These are phyloP conservation scores for Scedosporium dehoogii DNA, from an alignment of 2,329 filamentous ascomycete genomes.

Conservation along the genomic window DNA sequence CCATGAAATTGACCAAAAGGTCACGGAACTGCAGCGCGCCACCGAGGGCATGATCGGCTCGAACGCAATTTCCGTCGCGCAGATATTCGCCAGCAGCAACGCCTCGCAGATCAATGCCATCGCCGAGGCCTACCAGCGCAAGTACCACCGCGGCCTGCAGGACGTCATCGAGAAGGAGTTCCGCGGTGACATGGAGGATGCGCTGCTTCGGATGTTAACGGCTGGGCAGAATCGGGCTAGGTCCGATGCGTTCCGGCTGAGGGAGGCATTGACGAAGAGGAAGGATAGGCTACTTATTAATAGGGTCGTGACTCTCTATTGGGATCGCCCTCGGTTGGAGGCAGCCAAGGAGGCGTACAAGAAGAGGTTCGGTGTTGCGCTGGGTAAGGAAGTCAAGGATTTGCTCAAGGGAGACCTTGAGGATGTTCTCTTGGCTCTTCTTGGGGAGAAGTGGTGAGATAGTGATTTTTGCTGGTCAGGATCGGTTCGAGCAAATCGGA, in stretches of 20 bases:
- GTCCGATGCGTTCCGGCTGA: conserved; percentile 16
- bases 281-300: conserved; percentile 23
- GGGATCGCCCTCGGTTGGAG: conserved; percentile 18
- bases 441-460: conserved; percentile 14
- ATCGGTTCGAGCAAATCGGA: background rate
- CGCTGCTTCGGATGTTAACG: conserved; percentile 19
- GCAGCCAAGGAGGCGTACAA: conserved; percentile 16
- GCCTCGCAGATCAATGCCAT: conserved; percentile 20
- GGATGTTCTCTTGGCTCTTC: conserved; percentile 18
- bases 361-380: conserved; percentile 8
- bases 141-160: conserved; percentile 22
- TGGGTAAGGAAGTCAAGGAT: conserved; percentile 17
- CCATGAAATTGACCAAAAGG: conserved; percentile 22
- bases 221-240: conserved; percentile 14
- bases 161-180: conserved; percentile 25
- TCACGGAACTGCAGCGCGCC: conserved; percentile 20
- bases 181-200: conserved; percentile 23
- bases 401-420: conserved; percentile 19
- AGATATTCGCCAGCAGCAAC: conserved; percentile 23
- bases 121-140: conserved; percentile 18
- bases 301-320: conserved; percentile 20
- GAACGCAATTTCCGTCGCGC: conserved; percentile 19
- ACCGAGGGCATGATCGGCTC: conserved; percentile 21
- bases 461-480: background rate
- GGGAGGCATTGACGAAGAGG: conserved; percentile 17